Base-by-base conservation (phyloP, 768 basidiomycete genomes). In the Paxillus involutus region DNA sequence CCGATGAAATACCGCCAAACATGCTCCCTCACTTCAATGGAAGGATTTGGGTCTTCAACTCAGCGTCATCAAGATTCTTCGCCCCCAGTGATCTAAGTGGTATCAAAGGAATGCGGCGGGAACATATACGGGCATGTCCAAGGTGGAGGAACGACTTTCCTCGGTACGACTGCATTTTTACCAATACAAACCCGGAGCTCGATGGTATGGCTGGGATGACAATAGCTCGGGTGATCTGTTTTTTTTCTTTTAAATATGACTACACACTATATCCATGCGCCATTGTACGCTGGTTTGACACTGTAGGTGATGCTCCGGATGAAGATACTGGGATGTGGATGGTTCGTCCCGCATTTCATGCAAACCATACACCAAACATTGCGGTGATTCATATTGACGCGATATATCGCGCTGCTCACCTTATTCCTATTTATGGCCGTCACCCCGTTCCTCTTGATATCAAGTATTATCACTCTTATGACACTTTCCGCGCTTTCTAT, bases 401-500 rank as follows among this genome's bases (percentile, higher is more conserved):
- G 3, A 68, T 75, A 33, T 47, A 66, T 24, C 66, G 68, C 2
- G 64, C 58, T 3, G 69, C 70, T 0, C 73, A 74, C 48, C 60
- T 73, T 0, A 56, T 70, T 45, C 58, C 55, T 7, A 56, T 68
- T 26, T 67, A 58, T 42, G 69, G 66, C 10, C 24, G 49, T 11
- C 26, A 44, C 1, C 51, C 43, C 35, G 6, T 64, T 16, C 60
- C 59, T 17, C n/a, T 32, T 6, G 45, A 62, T 21, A 48, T 65
- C 35, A 41, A 54, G 19, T 61, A 47, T 40, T 44, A 53, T 26
- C 41, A 66, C 17, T 53, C 64, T 1, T 56, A 68, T 3, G 54
- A 70, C 51, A 42, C 19, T 50, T 70, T 65, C 16, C 44, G 57
- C 19, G 60, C 63, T 0, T 67, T 57, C 52, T 59, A 59, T 35